Evolutionary conservation across 768 basidiomycete species (phyloP), one percentile per base, ranked within the genome.

Genomic region (Podaxis sp.): DNA sequence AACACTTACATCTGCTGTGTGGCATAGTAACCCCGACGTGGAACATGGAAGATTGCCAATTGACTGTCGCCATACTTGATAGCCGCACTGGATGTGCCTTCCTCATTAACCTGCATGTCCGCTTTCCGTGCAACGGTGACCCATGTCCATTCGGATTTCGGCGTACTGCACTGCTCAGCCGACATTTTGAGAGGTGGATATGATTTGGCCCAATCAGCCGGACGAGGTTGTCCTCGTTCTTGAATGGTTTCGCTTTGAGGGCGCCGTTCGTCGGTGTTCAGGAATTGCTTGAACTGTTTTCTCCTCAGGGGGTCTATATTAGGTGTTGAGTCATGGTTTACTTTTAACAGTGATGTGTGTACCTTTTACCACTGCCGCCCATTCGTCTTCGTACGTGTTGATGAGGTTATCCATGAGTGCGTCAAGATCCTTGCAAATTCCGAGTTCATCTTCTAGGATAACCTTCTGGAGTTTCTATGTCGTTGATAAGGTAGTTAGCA

Each of bases 361-460:
- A 72, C 72, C 75, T 66, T 77, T 77, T 15, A 90, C 85, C 3
- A 88, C 88, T 12, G 74, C 76, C 2, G 81, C 82, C 90, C 90
- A 91, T 72, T 91, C 90, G 69, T 87, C 86, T 56, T 81, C 77
- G 70, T 87, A 92, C 2, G 87, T 84, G 11, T 82, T 80, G 12
- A 92, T 79, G 2, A 91, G 77, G n/a, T 76, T 73, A 22, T 84
- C 78, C 89, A 91, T 91, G 38, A 85, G 77, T 19, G 74, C 76
- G 57, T 91, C 90, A 8, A 92, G 78, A 46, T 90, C 84, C 19
- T 73, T 79, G 67, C 89, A 90, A 63, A 92, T 89, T 1, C 89
- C 88, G 0, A 92, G 81, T 63, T 86, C 82, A 66, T 92, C 90
- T 19, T 90, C 82, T 44, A 92, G 67, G 42, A 92, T 77, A 22